These are phyloP conservation scores for Candida labiduridarum DNA, from an alignment of 1,139 yeast genomes.

Conservation along the genomic window DNA sequence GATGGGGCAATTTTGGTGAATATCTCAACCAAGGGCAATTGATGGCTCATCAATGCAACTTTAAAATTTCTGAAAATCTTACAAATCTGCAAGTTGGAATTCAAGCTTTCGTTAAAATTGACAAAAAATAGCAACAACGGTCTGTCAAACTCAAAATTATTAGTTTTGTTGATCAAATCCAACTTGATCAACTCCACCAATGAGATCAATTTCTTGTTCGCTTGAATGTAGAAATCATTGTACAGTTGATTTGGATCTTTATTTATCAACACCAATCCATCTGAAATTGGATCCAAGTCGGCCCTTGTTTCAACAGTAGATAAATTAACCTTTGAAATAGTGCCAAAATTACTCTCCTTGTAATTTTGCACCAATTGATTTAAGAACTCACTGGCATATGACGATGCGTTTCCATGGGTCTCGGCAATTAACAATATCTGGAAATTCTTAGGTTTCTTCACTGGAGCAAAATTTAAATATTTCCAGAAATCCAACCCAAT, in stretches of 20 bases:
- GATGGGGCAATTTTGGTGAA: conserved; percentile 63
- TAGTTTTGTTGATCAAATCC: conserved; percentile 46
- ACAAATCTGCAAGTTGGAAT: conserved; percentile 51
- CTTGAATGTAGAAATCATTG: conserved; percentile 32
- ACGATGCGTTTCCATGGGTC: conserved; percentile 19
- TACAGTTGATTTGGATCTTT: conserved; percentile 24
- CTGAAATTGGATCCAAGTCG: conserved; percentile 34
- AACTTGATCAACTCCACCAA: conserved; percentile 39
- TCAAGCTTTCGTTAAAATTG: conserved; percentile 46
- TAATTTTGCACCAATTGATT: conserved; percentile 45
- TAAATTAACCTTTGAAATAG: conserved; percentile 34
- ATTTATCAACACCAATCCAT: conserved; percentile 36
- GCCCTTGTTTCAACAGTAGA: conserved; percentile 32
- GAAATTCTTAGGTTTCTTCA: conserved; percentile 49
- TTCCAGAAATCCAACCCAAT: conserved; percentile 55
- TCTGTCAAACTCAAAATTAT: conserved; percentile 43
- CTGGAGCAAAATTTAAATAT: conserved; percentile 56
- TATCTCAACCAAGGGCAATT: conserved; percentile 45
- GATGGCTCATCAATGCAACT: conserved; percentile 39
- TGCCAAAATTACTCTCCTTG: conserved; percentile 52
- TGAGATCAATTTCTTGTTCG: conserved; percentile 30
- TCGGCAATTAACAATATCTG: conserved; percentile 53
- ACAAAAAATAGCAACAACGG: conserved; percentile 52
- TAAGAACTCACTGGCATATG: conserved; percentile 38
- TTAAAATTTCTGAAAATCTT: conserved; percentile 52